Conservation (phyloP, 768 basidiomycete species). For the Kwoniella sp. region DNA sequence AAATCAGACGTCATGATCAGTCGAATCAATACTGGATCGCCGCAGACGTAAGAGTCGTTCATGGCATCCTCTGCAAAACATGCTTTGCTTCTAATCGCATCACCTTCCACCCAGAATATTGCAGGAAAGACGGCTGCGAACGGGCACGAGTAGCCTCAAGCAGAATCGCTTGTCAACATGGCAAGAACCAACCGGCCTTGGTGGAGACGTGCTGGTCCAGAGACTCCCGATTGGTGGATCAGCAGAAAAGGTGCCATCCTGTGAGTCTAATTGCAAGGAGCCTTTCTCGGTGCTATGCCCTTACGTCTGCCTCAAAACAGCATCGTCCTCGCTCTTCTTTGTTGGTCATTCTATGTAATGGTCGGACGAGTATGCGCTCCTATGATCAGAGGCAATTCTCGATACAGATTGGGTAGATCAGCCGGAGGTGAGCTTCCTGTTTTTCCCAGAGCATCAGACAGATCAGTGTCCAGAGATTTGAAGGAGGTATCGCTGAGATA, state of each 20-base stretch:
- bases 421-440: constrained; percentile 68
- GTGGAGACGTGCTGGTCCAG: constrained; percentile 12
- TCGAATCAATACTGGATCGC: too few species aligned
- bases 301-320: constrained; percentile 18
- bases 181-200: background rate
- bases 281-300: constrained; percentile 2
- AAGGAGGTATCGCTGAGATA: background rate
- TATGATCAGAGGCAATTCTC: constrained; percentile 63
- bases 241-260: constrained; percentile 31
- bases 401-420: constrained; percentile 61
- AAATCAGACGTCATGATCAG: too few species aligned
- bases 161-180: too few species aligned
- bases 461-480: too few species aligned
- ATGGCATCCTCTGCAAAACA: too few species aligned
- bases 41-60: too few species aligned
- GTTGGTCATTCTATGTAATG: constrained; percentile 76
- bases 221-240: constrained; percentile 36
- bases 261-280: constrained; percentile 25
- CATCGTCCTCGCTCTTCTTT: constrained; percentile 66
- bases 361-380: constrained; percentile 70
- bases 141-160: too few species aligned
- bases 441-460: too few species aligned
- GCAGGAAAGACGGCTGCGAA: too few species aligned
- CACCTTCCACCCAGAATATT: too few species aligned
- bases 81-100: too few species aligned